These are phyloP conservation scores for Stramenopiles sp. DNA, from an alignment of 352 stramenopile genomes.

Conservation along the genomic window DNA sequence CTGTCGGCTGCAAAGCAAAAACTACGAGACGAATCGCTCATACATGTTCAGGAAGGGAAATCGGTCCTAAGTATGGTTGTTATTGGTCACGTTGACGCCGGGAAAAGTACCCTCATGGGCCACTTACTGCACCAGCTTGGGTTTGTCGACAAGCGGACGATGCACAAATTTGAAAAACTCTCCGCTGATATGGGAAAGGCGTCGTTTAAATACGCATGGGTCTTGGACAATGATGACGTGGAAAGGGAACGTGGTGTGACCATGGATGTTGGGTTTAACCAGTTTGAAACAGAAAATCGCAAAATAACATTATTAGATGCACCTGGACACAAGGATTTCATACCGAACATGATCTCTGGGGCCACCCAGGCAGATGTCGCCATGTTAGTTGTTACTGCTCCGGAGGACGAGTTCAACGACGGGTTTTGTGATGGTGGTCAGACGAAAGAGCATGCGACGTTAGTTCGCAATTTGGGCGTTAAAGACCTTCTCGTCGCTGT, in stretches of 20 bases:
- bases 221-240: constrained; percentile 93
- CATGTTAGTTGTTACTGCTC: constrained; percentile 78
- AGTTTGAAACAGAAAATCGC: constrained; percentile 61
- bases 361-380: constrained; percentile 88
- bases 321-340: constrained; percentile 86
- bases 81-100: constrained; percentile 87
- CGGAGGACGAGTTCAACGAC: constrained; percentile 77
- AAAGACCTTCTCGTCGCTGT: constrained; percentile 82
- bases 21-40: too few relatives aligned
- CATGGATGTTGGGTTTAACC: constrained; percentile 85
- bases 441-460: constrained; percentile 88
- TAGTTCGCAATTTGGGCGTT: constrained; percentile 78
- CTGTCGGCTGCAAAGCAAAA: too few relatives aligned
- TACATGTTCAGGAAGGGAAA: constrained; percentile 41
- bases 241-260: constrained; percentile 88
- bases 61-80: constrained; percentile 77
- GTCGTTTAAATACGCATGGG: constrained; percentile 85
- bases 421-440: constrained; percentile 86
- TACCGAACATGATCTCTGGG: constrained; percentile 90
- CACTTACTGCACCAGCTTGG: constrained; percentile 91
- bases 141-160: constrained; percentile 91
- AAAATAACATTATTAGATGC: constrained; percentile 85
- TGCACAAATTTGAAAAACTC: constrained; percentile 97
- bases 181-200: constrained; percentile 69
- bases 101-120: constrained; percentile 89